A percentile compares a stretch with the other conserved stretches of the same genome.
Conservation (phyloP, 345 rosid genomes). For the Diplotaxis tenuifolia region DNA sequence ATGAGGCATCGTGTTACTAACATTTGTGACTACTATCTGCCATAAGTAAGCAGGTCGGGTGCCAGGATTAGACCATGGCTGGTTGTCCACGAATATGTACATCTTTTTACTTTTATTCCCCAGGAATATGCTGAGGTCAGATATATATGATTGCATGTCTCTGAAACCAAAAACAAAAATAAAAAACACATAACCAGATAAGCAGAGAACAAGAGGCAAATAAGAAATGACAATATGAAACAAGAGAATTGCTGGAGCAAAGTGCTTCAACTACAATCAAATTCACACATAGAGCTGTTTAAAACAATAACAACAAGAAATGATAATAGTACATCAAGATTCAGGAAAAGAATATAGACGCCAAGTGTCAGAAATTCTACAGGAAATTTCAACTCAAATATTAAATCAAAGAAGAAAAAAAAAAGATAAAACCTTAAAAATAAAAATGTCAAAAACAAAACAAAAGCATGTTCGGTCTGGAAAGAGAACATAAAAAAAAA, state of each 20-base stretch:
- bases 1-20: slow-evolving; percentile 32
- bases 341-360: not conserved
- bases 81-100: slow-evolving; percentile 87
- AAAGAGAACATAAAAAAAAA: not conserved
- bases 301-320: slow-evolving; percentile 3
- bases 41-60: slow-evolving; percentile 73
- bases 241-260: not conserved
- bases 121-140: slow-evolving; percentile 78
- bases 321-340: slow-evolving; percentile 9
- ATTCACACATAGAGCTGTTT: not conserved
- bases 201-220: slow-evolving; percentile 5
- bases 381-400: not conserved
- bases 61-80: slow-evolving; percentile 78
- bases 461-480: slow-evolving; percentile 11
- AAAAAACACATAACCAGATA: slow-evolving; percentile 6
- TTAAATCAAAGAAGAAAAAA: not conserved
- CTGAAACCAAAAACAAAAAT: slow-evolving; percentile 47
- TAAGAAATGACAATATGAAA: not conserved
- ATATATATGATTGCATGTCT: slow-evolving; percentile 94
- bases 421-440: not conserved
- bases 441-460: not conserved
- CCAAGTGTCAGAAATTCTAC: not conserved
- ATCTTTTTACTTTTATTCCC: slow-evolving; percentile 75
- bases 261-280: not conserved
- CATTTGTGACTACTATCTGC: slow-evolving; percentile 99